Percentiles rank a stretch among this genome's conserved stretches.
phyloP scores from a whole-genome alignment of 169 alveolate species.

The Plasmodium fragile region DNA sequence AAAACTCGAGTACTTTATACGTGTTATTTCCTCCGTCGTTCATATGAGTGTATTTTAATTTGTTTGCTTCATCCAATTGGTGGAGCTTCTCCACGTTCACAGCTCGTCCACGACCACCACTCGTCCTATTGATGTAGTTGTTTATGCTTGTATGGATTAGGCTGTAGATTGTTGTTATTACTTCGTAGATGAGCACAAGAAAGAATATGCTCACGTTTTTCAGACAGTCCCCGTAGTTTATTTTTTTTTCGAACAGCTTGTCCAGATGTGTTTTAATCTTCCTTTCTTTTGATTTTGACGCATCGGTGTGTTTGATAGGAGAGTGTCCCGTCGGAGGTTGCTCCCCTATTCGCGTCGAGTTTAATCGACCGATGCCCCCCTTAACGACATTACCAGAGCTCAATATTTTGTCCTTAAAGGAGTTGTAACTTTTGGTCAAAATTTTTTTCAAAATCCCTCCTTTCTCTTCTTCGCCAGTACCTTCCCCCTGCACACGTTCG shows the following conservation, averaged over 20 bases:
- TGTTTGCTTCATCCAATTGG: constrained; percentile 36
- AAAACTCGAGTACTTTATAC: constrained; percentile 35
- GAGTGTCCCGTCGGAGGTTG: background rate
- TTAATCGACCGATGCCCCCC: background rate
- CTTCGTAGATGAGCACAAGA: constrained; percentile 47
- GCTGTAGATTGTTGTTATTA: constrained; percentile 21
- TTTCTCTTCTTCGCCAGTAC: background rate
- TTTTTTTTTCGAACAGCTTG: constrained; percentile 36
- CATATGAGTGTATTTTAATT: background rate
- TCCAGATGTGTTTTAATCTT: background rate
- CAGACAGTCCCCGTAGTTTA: constrained; percentile 48
- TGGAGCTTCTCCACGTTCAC: constrained; percentile 10
- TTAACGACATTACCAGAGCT: background rate
- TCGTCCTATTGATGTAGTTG: constrained; percentile 15
- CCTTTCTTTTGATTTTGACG: background rate
- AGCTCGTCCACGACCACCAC: background rate
- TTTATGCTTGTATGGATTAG: constrained; percentile 36
- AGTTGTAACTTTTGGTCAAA: constrained; percentile 49
- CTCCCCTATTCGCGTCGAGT: background rate
- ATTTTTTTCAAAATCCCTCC: constrained; percentile 50
- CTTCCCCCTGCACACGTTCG: background rate
- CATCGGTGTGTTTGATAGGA: background rate
- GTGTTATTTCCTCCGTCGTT: background rate
- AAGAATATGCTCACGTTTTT: constrained; percentile 40
- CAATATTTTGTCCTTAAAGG: constrained; percentile 47